These are phyloP conservation scores for Mycena citricolor DNA, from an alignment of 1,284 basidiomycete genomes.

Conservation along the genomic window DNA sequence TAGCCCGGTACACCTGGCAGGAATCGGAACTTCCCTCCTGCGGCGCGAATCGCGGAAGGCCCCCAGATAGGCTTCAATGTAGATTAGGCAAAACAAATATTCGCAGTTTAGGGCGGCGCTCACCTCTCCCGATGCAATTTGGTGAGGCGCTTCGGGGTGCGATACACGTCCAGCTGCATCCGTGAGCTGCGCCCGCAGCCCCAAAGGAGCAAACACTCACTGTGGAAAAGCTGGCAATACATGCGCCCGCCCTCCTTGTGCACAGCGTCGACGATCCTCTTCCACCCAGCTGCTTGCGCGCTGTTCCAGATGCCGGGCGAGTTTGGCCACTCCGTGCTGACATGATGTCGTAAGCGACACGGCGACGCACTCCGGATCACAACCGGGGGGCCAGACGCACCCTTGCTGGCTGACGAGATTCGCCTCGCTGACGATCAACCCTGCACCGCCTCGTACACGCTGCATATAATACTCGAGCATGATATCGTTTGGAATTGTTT, in stretches of 20 bases:
- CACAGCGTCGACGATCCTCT: constrained; percentile 34
- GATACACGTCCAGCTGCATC: constrained; percentile 24
- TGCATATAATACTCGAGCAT: constrained; percentile 48
- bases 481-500: constrained; percentile 34
- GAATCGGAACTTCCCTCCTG: constrained; percentile 39
- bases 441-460: constrained; percentile 39
- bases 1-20: constrained; percentile 37
- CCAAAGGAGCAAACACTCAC: constrained; percentile 20
- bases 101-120: too few species aligned
- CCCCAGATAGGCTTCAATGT: constrained; percentile 39
- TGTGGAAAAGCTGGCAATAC: constrained; percentile 29
- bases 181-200: constrained; percentile 24
- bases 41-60: constrained; percentile 38
- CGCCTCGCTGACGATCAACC: constrained; percentile 46
- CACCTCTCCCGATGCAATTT: constrained; percentile 7
- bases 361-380: not conserved
- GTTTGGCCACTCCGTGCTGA: constrained; percentile 24
- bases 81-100: too few species aligned
- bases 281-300: constrained; percentile 33
- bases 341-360: not conserved
- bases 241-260: constrained; percentile 42
- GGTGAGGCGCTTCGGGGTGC: constrained; percentile 28
- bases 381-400: constrained; percentile 24
- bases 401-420: constrained; percentile 40
- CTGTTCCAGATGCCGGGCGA: constrained; percentile 30